These are phyloP conservation scores for Scheffersomyces coipomensis DNA, from an alignment of 805 yeast genomes.

Conservation along the genomic window DNA sequence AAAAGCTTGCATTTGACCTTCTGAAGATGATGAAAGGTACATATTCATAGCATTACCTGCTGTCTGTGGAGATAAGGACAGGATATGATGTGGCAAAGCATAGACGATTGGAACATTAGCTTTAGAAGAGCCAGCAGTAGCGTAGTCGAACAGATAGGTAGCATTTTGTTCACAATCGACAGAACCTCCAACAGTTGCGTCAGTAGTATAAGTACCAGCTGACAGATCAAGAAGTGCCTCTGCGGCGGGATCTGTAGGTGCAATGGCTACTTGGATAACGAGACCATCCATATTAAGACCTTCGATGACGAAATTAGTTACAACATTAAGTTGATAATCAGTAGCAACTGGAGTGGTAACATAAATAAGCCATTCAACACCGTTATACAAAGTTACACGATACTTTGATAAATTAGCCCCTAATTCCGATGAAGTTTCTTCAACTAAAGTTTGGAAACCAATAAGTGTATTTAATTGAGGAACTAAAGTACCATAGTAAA, in stretches of 20 bases:
- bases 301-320: slow-evolving; percentile 37
- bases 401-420: slow-evolving; percentile 51
- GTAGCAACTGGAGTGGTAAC: slow-evolving; percentile 45
- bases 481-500: slow-evolving; percentile 47
- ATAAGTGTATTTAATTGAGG: slow-evolving; percentile 39
- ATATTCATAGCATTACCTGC: slow-evolving; percentile 38
- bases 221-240: slow-evolving; percentile 55
- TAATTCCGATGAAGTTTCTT: slow-evolving; percentile 27
- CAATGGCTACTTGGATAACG: slow-evolving; percentile 35
- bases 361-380: slow-evolving; percentile 66
- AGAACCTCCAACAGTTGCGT: slow-evolving; percentile 47
- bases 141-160: slow-evolving; percentile 46
- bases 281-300: slow-evolving; percentile 48
- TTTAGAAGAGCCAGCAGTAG: slow-evolving; percentile 49
- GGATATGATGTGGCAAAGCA: slow-evolving; percentile 55
- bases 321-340: slow-evolving; percentile 24
- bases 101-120: slow-evolving; percentile 46
- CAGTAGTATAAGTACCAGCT: slow-evolving; percentile 66
- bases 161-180: slow-evolving; percentile 45
- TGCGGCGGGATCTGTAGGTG: slow-evolving; percentile 21
- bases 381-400: slow-evolving; percentile 51
- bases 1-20: slow-evolving; percentile 50
- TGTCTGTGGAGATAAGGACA: slow-evolving; percentile 28
- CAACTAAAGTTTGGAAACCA: slow-evolving; percentile 20
- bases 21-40: slow-evolving; percentile 44